phyloP scores from a whole-genome alignment of 2,329 filamentous ascomycete genomes.

The Davidsoniella neocaledoniae region DNA sequence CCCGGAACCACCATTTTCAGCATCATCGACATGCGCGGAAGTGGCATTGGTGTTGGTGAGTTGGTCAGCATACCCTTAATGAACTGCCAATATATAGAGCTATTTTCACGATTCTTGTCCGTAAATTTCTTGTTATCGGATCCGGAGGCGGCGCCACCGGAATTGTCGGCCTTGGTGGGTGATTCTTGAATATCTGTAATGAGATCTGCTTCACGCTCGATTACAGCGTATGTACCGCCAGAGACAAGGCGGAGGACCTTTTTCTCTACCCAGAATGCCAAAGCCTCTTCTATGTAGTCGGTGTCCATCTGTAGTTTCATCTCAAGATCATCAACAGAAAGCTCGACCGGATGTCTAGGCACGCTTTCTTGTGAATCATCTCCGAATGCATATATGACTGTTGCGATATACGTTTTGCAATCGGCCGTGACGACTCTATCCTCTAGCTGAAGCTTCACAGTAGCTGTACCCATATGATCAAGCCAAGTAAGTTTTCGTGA shows the following conservation, averaged over 20 bases:
- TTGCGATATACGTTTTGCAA: slow-evolving; percentile 71
- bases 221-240: slow-evolving; percentile 44
- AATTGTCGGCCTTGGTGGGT: slow-evolving; percentile 8
- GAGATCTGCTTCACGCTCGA: slow-evolving; percentile 32
- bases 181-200: not conserved
- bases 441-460: slow-evolving; percentile 64
- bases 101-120: slow-evolving; percentile 39
- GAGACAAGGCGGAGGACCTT: slow-evolving; percentile 42
- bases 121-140: slow-evolving; percentile 25
- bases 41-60: slow-evolving; percentile 61
- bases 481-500: slow-evolving; percentile 81
- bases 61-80: slow-evolving; percentile 93
- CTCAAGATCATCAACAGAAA: slow-evolving; percentile 31
- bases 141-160: slow-evolving; percentile 17
- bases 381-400: slow-evolving; percentile 66
- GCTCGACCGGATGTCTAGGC: slow-evolving; percentile 21
- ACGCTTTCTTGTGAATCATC: slow-evolving; percentile 21
- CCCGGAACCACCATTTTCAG: slow-evolving; percentile 80
- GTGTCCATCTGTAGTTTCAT: slow-evolving; percentile 54
- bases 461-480: slow-evolving; percentile 62
- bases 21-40: slow-evolving; percentile 79
- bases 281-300: slow-evolving; percentile 47
- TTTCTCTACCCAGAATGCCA: slow-evolving; percentile 56
- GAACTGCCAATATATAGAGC: slow-evolving; percentile 70
- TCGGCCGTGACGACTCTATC: slow-evolving; percentile 61